Evolutionary conservation across 2,329 filamentous ascomycete species (phyloP).

Genomic region (Sporothrix dimorphospora): DNA sequence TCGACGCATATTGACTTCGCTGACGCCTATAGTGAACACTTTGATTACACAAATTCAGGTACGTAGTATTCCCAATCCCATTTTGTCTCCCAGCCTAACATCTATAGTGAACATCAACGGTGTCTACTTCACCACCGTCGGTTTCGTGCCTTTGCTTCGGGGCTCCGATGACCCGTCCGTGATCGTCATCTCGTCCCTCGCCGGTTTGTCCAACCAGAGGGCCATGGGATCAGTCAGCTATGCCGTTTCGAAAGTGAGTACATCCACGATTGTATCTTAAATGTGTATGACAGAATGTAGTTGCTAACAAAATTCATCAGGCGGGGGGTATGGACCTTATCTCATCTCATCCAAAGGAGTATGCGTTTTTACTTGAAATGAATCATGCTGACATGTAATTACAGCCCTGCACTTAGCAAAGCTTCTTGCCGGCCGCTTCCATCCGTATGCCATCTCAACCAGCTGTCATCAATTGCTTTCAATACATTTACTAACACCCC

Average conservation of each 20-base stretch:
- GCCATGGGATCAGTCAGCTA: neutral
- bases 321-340: neutral
- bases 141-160: neutral
- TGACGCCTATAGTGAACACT: neutral
- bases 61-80: neutral
- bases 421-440: slow-evolving; percentile 6
- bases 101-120: neutral
- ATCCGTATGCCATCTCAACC: neutral
- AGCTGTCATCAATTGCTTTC: neutral
- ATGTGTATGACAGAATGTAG: no score
- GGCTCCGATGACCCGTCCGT: neutral
- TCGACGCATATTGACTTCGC: no score
- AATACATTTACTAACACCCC: neutral
- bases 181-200: neutral
- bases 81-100: neutral
- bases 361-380: no score
- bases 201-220: neutral
- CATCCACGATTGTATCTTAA: no score
- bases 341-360: no score
- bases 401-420: neutral
- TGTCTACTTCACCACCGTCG: neutral
- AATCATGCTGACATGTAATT: no score
- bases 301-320: neutral
- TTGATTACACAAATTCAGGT: neutral
- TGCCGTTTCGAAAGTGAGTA: neutral